Conservation (phyloP, 2,329 filamentous ascomycete species). For the Fusarium concolor region DNA sequence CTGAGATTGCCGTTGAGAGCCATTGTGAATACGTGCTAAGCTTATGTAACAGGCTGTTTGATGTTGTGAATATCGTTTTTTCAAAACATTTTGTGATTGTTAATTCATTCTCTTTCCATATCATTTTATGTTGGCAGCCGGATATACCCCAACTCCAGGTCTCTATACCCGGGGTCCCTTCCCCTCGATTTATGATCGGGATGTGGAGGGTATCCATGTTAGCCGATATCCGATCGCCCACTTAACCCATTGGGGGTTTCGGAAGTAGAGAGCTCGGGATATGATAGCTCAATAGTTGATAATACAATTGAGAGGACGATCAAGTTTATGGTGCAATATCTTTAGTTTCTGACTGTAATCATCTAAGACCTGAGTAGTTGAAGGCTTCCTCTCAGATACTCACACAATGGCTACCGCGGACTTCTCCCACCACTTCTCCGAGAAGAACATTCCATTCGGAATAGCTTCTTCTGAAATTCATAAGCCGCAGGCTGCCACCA, state of each 20-base stretch:
- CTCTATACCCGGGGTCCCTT: not conserved
- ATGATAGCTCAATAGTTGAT: not conserved
- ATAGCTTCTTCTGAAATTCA: slow-evolving; percentile 58
- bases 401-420: not conserved
- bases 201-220: slow-evolving; percentile 17
- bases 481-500: slow-evolving; percentile 60
- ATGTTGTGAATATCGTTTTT: too few species aligned
- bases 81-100: not conserved
- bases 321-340: too few species aligned
- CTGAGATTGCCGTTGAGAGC: slow-evolving; percentile 39
- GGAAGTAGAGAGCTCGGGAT: not conserved
- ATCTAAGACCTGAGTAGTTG: too few species aligned
- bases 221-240: slow-evolving; percentile 13
- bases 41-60: too few species aligned
- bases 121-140: not conserved
- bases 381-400: too few species aligned
- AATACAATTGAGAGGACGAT: not conserved
- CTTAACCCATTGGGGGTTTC: not conserved
- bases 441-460: slow-evolving; percentile 65
- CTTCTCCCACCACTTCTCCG: slow-evolving; percentile 58
- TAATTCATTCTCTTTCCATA: not conserved
- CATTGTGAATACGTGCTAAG: not conserved
- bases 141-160: not conserved
- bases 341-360: too few species aligned
- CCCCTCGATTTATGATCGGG: slow-evolving; percentile 13